Evolutionary conservation across 1,284 basidiomycete genomes (phyloP).

Genomic region (Hymenochaete sp.): DNA sequence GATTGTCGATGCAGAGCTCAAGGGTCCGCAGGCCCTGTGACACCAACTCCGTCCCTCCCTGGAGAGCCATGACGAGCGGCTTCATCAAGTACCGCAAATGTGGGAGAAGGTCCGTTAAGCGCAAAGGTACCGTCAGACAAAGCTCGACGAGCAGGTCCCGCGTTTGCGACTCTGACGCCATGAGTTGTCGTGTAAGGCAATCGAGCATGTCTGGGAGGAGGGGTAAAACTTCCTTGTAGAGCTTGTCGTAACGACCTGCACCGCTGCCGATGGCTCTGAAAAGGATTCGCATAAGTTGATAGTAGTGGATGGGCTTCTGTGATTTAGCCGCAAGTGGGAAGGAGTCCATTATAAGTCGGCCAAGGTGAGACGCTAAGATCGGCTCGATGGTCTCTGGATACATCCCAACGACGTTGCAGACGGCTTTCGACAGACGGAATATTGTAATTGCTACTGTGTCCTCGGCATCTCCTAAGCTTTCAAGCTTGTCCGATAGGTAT

Average conservation of each 20-base stretch:
- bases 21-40: slow-evolving; percentile 94
- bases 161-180: slow-evolving; percentile 66
- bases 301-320: slow-evolving; percentile 87
- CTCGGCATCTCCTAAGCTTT: slow-evolving; percentile 80
- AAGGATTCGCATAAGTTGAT: slow-evolving; percentile 86
- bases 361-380: slow-evolving; percentile 86
- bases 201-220: slow-evolving; percentile 97
- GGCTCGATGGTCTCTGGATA: slow-evolving; percentile 81
- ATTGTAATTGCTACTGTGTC: slow-evolving; percentile 74
- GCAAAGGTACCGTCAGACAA: slow-evolving; percentile 93
- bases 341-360: slow-evolving; percentile 94
- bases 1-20: slow-evolving; percentile 99
- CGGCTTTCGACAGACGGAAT: slow-evolving; percentile 93
- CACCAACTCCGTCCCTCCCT: slow-evolving; percentile 83
- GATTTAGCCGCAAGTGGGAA: slow-evolving; percentile 92
- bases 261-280: slow-evolving; percentile 96
- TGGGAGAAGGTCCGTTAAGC: slow-evolving; percentile 91
- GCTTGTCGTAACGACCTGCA: slow-evolving; percentile 87
- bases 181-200: slow-evolving; percentile 85
- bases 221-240: slow-evolving; percentile 96
- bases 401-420: slow-evolving; percentile 83
- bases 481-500: slow-evolving; percentile 80
- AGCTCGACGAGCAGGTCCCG: slow-evolving; percentile 95
- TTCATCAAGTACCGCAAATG: slow-evolving; percentile 97
- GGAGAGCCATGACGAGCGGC: slow-evolving; percentile 87